Base-by-base conservation (phyloP, 208 protist genomes). In the Crithidia sp. region DNA sequence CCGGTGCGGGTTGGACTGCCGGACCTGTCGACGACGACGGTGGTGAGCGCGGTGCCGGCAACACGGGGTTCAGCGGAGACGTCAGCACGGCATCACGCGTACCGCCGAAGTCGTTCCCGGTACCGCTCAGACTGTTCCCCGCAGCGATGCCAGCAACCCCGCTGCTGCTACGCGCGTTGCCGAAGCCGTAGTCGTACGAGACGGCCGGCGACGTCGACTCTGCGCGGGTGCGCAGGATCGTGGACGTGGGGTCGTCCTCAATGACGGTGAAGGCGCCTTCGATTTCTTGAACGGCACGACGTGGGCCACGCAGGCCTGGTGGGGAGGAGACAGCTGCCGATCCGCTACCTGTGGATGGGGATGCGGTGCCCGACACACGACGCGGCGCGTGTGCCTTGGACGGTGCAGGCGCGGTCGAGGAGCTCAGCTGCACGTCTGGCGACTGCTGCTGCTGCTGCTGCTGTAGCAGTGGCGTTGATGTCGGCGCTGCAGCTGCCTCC, bases 231-330 rank as follows among this genome's bases (percentile, higher is more conserved):
- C 55, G 52, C 8, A 70, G 49, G 19, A 53, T 54, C 7, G 63
- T 55, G 6, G 68, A 67, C 14, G 67, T 53, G 13, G 62, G 56
- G 41, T 74, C 62, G 9, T 80, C 75, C 7, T 70, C 62, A 36
- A 71, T 75, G 13, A 68, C 52, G 13, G 65, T 63, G 53, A 74
- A 77, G 65, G 55, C 73, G 19, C 67, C 66, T 54, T 77, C 73
- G 28, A 77, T 77, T 16, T 77, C 73, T 54, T 61, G 65, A 64
- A 71, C 62, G 4, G 73, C 73, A 9, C 66, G 66, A 6, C 73
- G 64, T 36, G 59, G 73, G 2, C 58, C 57, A 0, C 57, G 47
- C 58, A 45, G 49, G 8, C 7, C 65, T 2, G 49, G 37, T 7
- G 58, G 58, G 7, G 67, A 52, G 28, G 36, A 62, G 12, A 14